Evolutionary conservation across 306 rosid species (phyloP).

Genomic region (Nissolia schottii): DNA sequence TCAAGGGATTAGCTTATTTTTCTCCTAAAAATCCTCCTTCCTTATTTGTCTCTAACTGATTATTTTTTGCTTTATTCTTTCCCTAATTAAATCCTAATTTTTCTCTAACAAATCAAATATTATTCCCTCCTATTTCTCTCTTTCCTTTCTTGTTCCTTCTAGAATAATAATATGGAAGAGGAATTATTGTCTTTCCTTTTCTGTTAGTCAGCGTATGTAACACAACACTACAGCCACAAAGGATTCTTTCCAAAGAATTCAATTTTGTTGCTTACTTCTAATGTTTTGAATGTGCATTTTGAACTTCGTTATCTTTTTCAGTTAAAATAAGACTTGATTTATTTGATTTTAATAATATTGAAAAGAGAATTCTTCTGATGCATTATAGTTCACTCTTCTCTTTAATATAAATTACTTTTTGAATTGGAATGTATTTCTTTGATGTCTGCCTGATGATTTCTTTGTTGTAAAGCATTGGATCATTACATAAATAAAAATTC

Average conservation of each 20-base stretch:
- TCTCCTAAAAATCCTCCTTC: too few relatives aligned
- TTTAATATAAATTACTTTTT: background rate
- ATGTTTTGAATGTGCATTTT: slow-evolving; percentile 1
- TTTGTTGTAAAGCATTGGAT: background rate
- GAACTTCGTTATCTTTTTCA: background rate
- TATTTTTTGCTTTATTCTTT: too few relatives aligned
- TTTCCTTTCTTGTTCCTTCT: too few relatives aligned
- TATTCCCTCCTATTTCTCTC: too few relatives aligned
- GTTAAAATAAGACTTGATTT: background rate
- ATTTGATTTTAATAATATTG: background rate
- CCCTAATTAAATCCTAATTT: too few relatives aligned
- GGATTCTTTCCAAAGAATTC: background rate
- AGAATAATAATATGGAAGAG: too few relatives aligned
- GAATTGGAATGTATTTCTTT: background rate
- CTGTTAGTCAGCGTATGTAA: too few relatives aligned
- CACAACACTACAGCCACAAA: background rate
- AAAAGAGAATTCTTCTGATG: background rate
- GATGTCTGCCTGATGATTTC: background rate
- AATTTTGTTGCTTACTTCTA: background rate
- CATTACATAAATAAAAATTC: background rate
- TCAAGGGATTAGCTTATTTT: too few relatives aligned
- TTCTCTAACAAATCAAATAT: too few relatives aligned
- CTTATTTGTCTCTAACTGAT: too few relatives aligned
- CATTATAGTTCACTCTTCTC: background rate
- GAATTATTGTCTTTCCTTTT: too few relatives aligned